These are phyloP conservation scores for Xylariaceae sp. DNA, from an alignment of 2,329 filamentous ascomycete species.

Conservation along the genomic window DNA sequence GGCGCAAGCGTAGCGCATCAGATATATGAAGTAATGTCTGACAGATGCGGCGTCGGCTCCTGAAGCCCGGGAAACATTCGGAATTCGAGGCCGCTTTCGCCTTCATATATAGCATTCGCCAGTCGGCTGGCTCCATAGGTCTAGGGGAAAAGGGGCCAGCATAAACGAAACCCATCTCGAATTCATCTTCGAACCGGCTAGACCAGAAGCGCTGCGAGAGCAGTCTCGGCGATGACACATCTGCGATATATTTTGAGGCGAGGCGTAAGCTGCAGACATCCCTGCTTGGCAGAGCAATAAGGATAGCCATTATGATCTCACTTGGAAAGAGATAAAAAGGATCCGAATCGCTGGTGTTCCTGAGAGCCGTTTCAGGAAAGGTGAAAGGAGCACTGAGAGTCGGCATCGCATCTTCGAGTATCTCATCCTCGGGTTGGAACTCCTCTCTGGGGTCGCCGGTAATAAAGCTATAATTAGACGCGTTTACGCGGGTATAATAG, in stretches of 20 bases:
- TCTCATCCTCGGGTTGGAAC: conserved; percentile 19
- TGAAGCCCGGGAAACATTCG: conserved; percentile 20
- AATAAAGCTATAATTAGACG: conserved; percentile 18
- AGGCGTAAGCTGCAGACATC: conserved; percentile 22
- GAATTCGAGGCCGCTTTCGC: conserved; percentile 18
- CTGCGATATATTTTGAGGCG: conserved; percentile 22
- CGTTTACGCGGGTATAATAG: conserved; percentile 11
- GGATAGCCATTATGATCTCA: conserved; percentile 25
- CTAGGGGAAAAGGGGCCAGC: conserved; percentile 11
- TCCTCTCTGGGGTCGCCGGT: conserved; percentile 18
- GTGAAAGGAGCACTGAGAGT: background rate
- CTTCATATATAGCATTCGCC: conserved; percentile 25
- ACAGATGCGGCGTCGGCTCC: conserved; percentile 26
- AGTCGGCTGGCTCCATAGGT: conserved; percentile 18
- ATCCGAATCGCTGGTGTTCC: conserved; percentile 10
- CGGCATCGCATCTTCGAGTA: conserved; percentile 2
- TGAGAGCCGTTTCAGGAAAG: background rate
- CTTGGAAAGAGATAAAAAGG: conserved; percentile 22
- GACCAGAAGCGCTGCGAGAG: conserved; percentile 28
- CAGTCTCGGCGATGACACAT: conserved; percentile 9
- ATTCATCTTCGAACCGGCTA: conserved; percentile 21
- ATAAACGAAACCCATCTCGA: conserved; percentile 29
- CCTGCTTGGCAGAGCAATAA: conserved; percentile 16
- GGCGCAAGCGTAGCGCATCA: conserved; percentile 15
- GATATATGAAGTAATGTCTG: conserved; percentile 15